Evolutionary conservation across 768 basidiomycete genomes (phyloP).

Genomic region (Lactarius hatsudake): DNA sequence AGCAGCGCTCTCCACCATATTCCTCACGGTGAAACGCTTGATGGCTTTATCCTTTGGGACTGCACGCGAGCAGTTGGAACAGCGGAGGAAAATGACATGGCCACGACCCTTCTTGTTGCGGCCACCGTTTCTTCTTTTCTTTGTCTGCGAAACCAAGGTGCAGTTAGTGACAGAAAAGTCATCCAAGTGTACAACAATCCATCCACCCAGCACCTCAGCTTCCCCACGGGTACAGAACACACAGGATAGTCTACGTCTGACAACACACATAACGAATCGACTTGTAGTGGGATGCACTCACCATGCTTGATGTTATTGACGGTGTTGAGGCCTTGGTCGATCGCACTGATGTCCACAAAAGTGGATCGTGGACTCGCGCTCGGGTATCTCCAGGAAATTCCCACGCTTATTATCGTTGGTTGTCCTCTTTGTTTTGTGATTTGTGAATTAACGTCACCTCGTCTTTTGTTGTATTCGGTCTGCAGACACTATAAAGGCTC

Average conservation of each 20-base stretch:
- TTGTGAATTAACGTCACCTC: not conserved
- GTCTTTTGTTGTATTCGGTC: constrained; percentile 7
- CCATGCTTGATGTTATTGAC: constrained; percentile 37
- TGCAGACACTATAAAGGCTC: not conserved
- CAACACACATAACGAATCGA: not conserved
- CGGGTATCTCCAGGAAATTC: constrained; percentile 19
- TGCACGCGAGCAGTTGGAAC: constrained; percentile 99
- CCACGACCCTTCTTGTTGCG: constrained; percentile 99
- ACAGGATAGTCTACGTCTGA: not conserved
- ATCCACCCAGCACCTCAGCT: constrained; percentile 34
- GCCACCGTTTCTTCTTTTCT: constrained; percentile 98
- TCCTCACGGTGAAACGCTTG: constrained; percentile 98
- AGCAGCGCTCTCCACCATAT: constrained; percentile 99
- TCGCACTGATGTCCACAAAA: constrained; percentile 18
- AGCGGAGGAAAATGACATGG: constrained; percentile 91
- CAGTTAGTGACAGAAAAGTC: constrained; percentile 27
- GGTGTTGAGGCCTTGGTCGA: constrained; percentile 34
- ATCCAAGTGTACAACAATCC: constrained; percentile 32
- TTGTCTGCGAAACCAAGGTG: constrained; percentile 58
- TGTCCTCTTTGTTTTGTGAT: not conserved
- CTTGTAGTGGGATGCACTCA: constrained; percentile 30
- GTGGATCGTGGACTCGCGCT: constrained; percentile 6
- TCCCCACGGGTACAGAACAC: constrained; percentile 13
- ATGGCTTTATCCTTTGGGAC: constrained; percentile 99
- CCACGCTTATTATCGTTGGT: not conserved